These are phyloP conservation scores for Borealophlyctis nickersoniae DNA, from an alignment of 192 early-diverging fungal genomes.

Conservation along the genomic window DNA sequence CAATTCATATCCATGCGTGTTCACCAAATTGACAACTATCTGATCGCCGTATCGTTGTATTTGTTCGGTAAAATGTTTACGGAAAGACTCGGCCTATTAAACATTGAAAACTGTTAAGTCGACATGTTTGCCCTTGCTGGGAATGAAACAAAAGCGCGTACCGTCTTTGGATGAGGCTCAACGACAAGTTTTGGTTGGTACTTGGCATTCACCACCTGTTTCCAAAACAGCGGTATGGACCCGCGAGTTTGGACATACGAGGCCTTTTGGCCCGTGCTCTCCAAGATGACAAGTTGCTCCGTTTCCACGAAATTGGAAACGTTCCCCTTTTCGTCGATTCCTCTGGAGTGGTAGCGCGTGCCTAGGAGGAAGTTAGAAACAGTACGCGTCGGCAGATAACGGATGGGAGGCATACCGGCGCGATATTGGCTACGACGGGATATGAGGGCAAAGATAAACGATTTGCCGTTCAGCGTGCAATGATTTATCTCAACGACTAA, in stretches of 20 bases:
- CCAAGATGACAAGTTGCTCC: constrained; percentile 81
- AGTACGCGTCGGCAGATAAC: not conserved
- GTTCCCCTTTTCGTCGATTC: constrained; percentile 86
- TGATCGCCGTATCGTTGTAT: constrained; percentile 74
- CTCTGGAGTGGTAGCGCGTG: constrained; percentile 89
- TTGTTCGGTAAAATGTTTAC: constrained; percentile 71
- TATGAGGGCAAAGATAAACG: constrained; percentile 77
- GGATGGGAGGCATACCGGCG: constrained; percentile 41
- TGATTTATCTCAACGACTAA: constrained; percentile 62
- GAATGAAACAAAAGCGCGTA: constrained; percentile 34
- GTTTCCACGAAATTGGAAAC: constrained; percentile 98
- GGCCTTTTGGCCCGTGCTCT: constrained; percentile 50
- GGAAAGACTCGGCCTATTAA: constrained; percentile 67
- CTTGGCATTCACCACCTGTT: constrained; percentile 85
- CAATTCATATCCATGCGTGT: constrained; percentile 89
- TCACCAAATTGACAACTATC: constrained; percentile 89
- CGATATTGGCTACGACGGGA: constrained; percentile 74
- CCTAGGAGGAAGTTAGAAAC: constrained; percentile 64
- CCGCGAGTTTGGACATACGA: constrained; percentile 93
- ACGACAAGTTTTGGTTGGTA: constrained; percentile 87
- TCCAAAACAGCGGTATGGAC: constrained; percentile 93
- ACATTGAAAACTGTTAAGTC: not conserved
- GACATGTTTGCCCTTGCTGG: not conserved
- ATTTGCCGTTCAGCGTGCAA: constrained; percentile 61
- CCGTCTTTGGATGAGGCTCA: constrained; percentile 62